Base-by-base conservation (phyloP, 352 stramenopile genomes). In the Nothophytophthora sp. region DNA sequence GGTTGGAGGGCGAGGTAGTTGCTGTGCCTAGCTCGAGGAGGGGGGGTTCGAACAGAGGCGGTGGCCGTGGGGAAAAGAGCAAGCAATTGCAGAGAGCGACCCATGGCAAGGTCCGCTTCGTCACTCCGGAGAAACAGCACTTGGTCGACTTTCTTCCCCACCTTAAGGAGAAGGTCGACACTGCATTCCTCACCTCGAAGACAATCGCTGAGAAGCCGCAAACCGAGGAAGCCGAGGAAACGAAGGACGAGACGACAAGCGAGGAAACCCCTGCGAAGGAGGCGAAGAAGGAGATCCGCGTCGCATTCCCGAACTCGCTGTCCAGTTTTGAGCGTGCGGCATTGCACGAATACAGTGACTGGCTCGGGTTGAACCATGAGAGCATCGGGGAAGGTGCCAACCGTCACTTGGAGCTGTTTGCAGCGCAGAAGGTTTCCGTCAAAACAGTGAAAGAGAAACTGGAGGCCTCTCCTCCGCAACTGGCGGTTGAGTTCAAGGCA, bases 331-430 rank as follows among this genome's bases (percentile, higher is more conserved):
- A 92, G 55, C 77, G 80, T 36, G 65, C 68, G 33, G 76, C 66
- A 22, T 63, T 92, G 22, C 70, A 85, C 19, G 66, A 80, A 35
- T 92, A 90, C 49, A 85, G 75, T 39, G 70, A 84, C 16, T 79
- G 60, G 46, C 67, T 92, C 16, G 76, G 70, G 3, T 48, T 90
- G 9, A 58, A 51, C n/a, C 74, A 88, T 30, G 66, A 72, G 49
- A 88, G 76, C 47, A 58, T 36, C 1, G 76, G 68, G 2, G 74
- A 83, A 16, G 73, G 72, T 0, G 36, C 61, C 0, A 68, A 70
- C 19, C 71, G 76, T 2, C 62, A 67, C 2, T 30, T 87, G 6
- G 62, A 67, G 8, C 64, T 87, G 7, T 50, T 73, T 19, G 56
- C 61, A 16, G 58, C 54, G 15, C 30, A 56, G 2, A 71, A 72